Evolutionary conservation across 257 asterid species (phyloP).

Genomic region (Solanum arcanum): DNA sequence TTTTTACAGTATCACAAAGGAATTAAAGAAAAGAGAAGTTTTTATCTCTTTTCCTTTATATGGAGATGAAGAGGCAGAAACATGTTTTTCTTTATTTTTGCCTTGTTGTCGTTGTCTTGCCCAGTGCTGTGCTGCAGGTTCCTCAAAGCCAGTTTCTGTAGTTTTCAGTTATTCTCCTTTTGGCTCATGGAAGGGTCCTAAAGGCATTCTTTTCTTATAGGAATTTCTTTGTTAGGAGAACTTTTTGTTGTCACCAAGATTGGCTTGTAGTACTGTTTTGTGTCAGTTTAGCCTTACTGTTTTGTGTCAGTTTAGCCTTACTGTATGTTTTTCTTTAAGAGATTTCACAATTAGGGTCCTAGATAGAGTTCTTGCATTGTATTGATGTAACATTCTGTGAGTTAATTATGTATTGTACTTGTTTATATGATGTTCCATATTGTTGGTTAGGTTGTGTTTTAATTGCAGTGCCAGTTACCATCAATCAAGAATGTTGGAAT

Average conservation of each 20-base stretch:
- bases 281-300: not conserved
- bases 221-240: not conserved
- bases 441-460: not conserved
- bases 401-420: not conserved
- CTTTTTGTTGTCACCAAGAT: not conserved
- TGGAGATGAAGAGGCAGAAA: conserved; percentile 26
- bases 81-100: conserved; percentile 30
- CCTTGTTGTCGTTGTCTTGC: conserved; percentile 8
- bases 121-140: not conserved
- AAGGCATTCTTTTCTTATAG: not conserved
- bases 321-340: not conserved
- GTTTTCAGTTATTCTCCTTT: not conserved
- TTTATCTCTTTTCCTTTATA: not conserved
- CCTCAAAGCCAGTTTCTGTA: not conserved
- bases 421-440: not conserved
- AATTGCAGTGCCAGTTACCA: not conserved
- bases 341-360: not conserved
- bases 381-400: not conserved
- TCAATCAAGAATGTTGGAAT: not conserved
- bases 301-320: not conserved
- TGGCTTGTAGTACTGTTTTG: not conserved
- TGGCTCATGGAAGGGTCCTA: not conserved
- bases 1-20: not conserved
- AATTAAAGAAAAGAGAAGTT: not conserved
- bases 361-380: not conserved